Evolutionary conservation across 345 rosid genomes (phyloP), one percentile per base, ranked within the genome.

Genomic region (Passiflora organensis): DNA sequence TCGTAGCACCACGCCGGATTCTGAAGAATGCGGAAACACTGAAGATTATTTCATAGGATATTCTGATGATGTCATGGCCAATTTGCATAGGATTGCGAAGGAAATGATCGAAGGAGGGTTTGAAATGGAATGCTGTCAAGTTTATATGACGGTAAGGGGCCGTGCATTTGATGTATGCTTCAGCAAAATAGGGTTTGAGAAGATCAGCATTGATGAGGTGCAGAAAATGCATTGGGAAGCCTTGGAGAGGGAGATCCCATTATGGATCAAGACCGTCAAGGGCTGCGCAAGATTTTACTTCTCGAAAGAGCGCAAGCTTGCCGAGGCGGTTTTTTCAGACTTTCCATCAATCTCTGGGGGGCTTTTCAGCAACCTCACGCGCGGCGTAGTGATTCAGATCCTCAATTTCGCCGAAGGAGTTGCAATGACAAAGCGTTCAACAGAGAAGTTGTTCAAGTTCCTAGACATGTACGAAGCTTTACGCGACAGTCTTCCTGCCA

Each of bases 391-490:
- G 59, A 75, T 84, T 50, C 96, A 82, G 45, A 68, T 88, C 46
- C 80, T 91, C 54, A 86, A 80, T 14, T 88, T 91, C 22, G 80
- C 86, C 0, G 93, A 86, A 71, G 95, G 89, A 1, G 66, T 91
- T 9, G 85, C 93, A 11, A 76, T 88, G 81, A 72, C 81, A 2
- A 88, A 73, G 53, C 78, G 82, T 13, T 80, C 96, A 5, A 63
- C 85, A 0, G 95, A 87, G 69, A 88, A 88, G 57, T 63, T 91
- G 6, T 91, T 91, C 76, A 91, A 88, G 65, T 74, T 82, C 42
- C 82, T 91, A 0, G 98, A 91, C 63, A 74, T 86, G 66, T 88
- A 80, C 6, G 96, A 91, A 69, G 59, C 87, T 0, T 48, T 91
- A 45, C 79, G 87, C 13, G 96, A 88, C 48, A 69, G 67, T 32